Evolutionary conservation across 2,329 filamentous ascomycete species (phyloP).

Genomic region (Pestalotiopsis sp.): DNA sequence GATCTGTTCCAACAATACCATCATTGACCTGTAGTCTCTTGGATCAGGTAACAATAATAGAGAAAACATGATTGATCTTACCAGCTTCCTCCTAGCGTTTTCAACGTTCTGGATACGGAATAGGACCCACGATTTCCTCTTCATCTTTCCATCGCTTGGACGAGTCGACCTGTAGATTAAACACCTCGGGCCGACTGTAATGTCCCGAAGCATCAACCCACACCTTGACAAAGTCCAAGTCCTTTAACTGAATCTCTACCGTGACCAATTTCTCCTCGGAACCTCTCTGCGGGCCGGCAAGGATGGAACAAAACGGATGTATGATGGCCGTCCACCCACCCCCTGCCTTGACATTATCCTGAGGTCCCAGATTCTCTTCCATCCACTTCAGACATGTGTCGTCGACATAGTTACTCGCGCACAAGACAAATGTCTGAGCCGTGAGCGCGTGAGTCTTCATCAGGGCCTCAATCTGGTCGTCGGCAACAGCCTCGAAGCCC

Average conservation of each 20-base stretch:
- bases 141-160: conserved; percentile 6
- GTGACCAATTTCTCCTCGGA: conserved; percentile 25
- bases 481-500: conserved; percentile 41
- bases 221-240: conserved; percentile 29
- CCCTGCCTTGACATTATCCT: conserved; percentile 28
- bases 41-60: no score
- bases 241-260: conserved; percentile 28
- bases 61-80: neutral
- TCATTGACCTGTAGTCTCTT: neutral
- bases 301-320: conserved; percentile 30
- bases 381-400: conserved; percentile 42
- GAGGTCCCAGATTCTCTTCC: conserved; percentile 28
- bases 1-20: neutral
- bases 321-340: conserved; percentile 33
- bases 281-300: conserved; percentile 29
- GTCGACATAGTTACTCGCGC: conserved; percentile 44
- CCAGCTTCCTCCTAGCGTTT: neutral
- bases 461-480: conserved; percentile 47
- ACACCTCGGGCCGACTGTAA: conserved; percentile 31
- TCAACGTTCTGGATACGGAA: neutral
- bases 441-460: conserved; percentile 49
- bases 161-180: conserved; percentile 21
- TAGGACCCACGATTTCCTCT: neutral
- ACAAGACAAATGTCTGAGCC: conserved; percentile 45
- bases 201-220: conserved; percentile 32